A percentile compares a stretch with the other conserved stretches of the same genome.
phyloP scores from a whole-genome alignment of 345 rosid genomes.

The Nephelium lappaceum region DNA sequence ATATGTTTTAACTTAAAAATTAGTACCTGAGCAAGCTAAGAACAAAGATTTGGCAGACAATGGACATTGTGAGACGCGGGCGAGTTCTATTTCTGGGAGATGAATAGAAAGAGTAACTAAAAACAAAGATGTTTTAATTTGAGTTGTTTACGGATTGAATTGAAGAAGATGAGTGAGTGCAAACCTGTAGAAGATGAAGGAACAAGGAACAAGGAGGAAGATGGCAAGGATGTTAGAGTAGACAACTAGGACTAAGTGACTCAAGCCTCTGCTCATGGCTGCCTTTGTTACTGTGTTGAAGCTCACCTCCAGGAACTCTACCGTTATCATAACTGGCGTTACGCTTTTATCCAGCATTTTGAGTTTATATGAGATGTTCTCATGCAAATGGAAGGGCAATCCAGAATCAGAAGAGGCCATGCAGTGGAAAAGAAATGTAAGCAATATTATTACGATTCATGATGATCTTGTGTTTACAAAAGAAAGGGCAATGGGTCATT shows the following conservation, averaged over 20 bases:
- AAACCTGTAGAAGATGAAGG: slow-evolving; percentile 38
- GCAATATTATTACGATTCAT: no score
- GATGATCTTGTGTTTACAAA: background rate
- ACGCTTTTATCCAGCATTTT: slow-evolving; percentile 22
- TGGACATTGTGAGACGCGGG: slow-evolving; percentile 20
- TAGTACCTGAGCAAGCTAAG: slow-evolving; percentile 27
- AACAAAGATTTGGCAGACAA: slow-evolving; percentile 14
- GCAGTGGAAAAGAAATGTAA: no score
- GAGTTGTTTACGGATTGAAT: no score
- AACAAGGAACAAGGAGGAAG: slow-evolving; percentile 30
- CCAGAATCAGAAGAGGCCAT: no score
- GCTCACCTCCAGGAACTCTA: slow-evolving; percentile 33
- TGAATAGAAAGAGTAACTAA: background rate
- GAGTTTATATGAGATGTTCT: no score
- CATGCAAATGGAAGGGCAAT: no score
- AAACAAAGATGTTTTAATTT: background rate
- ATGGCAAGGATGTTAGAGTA: slow-evolving; percentile 32
- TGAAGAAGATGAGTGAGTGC: background rate
- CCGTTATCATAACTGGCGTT: slow-evolving; percentile 25
- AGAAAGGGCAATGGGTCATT: background rate
- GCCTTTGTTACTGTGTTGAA: slow-evolving; percentile 33
- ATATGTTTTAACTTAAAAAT: background rate
- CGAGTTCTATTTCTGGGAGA: slow-evolving; percentile 21
- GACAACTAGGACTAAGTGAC: slow-evolving; percentile 23
- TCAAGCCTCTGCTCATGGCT: slow-evolving; percentile 35